Percentiles rank a stretch among this genome's conserved stretches.
phyloP scores from a whole-genome alignment of 805 yeast genomes.

The Schizosaccharomyces lindneri region DNA sequence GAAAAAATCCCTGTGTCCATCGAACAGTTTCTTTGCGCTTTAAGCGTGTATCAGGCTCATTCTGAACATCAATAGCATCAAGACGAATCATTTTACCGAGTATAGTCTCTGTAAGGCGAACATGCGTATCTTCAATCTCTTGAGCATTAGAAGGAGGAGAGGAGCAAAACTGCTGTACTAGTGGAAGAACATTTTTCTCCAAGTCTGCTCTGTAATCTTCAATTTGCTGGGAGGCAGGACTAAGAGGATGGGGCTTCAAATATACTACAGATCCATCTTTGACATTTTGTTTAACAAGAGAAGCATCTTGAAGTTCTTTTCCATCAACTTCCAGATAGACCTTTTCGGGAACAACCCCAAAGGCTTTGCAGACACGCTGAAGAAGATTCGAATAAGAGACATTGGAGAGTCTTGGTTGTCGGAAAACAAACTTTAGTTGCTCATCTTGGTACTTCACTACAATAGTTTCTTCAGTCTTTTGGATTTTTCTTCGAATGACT shows the following conservation, averaged over 20 bases:
- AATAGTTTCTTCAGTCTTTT: neutral
- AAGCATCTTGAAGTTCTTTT: neutral
- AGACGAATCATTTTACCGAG: slow-evolving; percentile 5
- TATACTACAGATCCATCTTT: neutral
- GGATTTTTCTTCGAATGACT: neutral
- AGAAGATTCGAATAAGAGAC: neutral
- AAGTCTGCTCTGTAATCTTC: neutral
- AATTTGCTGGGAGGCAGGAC: neutral
- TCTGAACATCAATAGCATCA: slow-evolving; percentile 7
- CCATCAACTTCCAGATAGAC: neutral
- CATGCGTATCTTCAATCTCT: neutral
- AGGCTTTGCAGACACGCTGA: neutral
- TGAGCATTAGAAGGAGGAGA: neutral
- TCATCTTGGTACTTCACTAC: neutral
- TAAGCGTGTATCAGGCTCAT: slow-evolving; percentile 6
- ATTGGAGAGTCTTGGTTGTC: neutral
- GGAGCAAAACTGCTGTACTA: neutral
- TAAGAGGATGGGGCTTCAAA: neutral
- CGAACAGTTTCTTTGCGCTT: slow-evolving; percentile 8
- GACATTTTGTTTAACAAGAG: neutral
- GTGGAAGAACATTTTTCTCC: neutral
- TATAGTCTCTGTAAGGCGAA: slow-evolving; percentile 2
- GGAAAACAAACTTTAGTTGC: neutral
- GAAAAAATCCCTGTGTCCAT: neutral
- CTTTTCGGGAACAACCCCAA: neutral